Evolutionary conservation across 768 basidiomycete species (phyloP).

Genomic region (Mycena alexandri): DNA sequence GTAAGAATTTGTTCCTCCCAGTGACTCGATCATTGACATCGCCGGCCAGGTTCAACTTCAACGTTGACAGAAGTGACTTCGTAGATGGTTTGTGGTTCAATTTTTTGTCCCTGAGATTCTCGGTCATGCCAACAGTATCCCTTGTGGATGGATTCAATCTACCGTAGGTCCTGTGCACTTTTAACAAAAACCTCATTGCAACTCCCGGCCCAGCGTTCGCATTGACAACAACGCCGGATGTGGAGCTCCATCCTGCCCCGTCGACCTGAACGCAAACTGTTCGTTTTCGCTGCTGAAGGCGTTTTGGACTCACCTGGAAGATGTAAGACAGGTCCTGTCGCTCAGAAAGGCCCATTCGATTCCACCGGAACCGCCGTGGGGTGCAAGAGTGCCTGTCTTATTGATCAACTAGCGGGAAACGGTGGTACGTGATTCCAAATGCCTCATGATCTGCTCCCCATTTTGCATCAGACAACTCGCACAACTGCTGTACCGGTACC

Average conservation of each 20-base stretch:
- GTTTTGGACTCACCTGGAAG: neutral
- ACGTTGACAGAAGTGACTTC: constrained; percentile 3
- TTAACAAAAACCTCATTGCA: too few species aligned
- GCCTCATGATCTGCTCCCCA: constrained; percentile 16
- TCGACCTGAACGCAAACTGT: constrained; percentile 60
- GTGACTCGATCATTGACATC: too few species aligned
- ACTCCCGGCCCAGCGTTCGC: constrained; percentile 33
- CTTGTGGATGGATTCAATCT: constrained; percentile 65
- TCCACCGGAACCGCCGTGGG: constrained; percentile 50
- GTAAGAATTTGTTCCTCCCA: constrained; percentile 50
- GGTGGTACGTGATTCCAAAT: constrained; percentile 51
- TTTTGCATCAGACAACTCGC: constrained; percentile 28
- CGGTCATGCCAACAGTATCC: constrained; percentile 45
- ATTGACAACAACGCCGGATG: constrained; percentile 49
- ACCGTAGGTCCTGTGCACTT: constrained; percentile 44
- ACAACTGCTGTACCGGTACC: constrained; percentile 43
- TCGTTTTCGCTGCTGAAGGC: neutral
- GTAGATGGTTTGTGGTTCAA: neutral
- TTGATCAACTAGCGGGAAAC: constrained; percentile 51
- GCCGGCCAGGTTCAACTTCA: constrained; percentile 1
- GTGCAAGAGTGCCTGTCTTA: constrained; percentile 59
- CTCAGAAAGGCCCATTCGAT: constrained; percentile 43
- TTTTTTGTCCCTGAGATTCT: neutral
- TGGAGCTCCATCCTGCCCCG: constrained; percentile 55
- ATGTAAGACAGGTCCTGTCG: constrained; percentile 35